phyloP scores from a whole-genome alignment of 1,139 yeast genomes.

The Williopsis jadinii region DNA sequence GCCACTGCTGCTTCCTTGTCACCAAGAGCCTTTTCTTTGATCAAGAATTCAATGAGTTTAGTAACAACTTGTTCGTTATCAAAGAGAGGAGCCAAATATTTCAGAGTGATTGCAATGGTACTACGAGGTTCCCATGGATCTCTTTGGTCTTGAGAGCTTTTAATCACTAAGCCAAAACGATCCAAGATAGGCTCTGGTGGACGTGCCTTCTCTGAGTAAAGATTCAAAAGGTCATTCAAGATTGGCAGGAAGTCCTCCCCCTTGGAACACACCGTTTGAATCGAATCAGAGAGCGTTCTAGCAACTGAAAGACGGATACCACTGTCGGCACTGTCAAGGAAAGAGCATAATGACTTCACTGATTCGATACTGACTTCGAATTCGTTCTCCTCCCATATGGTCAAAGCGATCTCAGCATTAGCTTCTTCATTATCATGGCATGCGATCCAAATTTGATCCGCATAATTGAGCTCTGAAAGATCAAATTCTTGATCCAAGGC shows the following conservation, averaged over 20 bases:
- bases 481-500: conserved; percentile 85
- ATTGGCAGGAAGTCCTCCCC: conserved; percentile 29
- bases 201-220: conserved; percentile 52
- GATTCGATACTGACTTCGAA: conserved; percentile 40
- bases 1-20: conserved; percentile 71
- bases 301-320: conserved; percentile 68
- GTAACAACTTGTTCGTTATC: conserved; percentile 33
- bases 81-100: conserved; percentile 48
- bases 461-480: conserved; percentile 44
- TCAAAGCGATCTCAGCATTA: conserved; percentile 59
- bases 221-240: conserved; percentile 40
- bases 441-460: conserved; percentile 71
- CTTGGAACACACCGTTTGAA: conserved; percentile 26
- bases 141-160: conserved; percentile 48
- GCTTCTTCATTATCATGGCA: conserved; percentile 65
- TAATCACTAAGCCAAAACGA: conserved; percentile 70
- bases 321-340: conserved; percentile 46
- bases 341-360: conserved; percentile 39
- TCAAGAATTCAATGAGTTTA: conserved; percentile 49
- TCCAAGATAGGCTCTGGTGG: conserved; percentile 78
- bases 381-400: conserved; percentile 80
- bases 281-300: conserved; percentile 48
- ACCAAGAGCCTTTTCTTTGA: conserved; percentile 57
- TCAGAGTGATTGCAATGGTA: conserved; percentile 67
- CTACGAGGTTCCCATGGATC: conserved; percentile 85